phyloP scores from a whole-genome alignment of 768 basidiomycete species.

The Pulveroboletus ravenelii region DNA sequence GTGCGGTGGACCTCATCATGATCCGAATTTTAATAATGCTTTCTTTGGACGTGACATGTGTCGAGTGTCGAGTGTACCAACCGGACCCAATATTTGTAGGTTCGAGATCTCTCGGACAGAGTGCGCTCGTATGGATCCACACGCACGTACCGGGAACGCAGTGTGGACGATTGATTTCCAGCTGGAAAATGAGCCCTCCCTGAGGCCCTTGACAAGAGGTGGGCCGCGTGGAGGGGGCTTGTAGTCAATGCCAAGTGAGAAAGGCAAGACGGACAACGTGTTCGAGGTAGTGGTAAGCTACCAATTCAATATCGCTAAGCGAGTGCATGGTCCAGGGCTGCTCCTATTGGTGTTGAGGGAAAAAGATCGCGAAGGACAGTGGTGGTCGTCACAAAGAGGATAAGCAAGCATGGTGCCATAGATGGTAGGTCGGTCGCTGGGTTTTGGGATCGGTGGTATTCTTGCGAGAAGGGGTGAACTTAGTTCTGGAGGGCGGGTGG shows the following conservation, averaged over 20 bases:
- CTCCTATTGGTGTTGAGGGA: neutral
- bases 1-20: neutral
- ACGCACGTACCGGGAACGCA: neutral
- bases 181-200: neutral
- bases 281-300: conserved; percentile 4
- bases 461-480: neutral
- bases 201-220: conserved; percentile 5
- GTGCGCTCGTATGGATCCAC: conserved; percentile 10
- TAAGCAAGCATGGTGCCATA: neutral
- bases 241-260: neutral
- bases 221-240: neutral
- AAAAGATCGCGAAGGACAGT: conserved; percentile 6
- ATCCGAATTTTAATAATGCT: conserved; percentile 8
- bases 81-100: neutral
- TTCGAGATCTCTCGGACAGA: neutral
- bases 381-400: neutral
- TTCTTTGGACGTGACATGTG: neutral
- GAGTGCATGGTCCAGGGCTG: neutral
- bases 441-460: neutral
- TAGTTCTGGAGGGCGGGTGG: neutral
- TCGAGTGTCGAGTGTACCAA: neutral
- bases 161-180: neutral
- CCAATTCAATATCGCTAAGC: conserved; percentile 7
- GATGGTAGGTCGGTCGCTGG: neutral
- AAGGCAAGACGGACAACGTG: conserved; percentile 13